A percentile compares a stretch with the other conserved stretches of the same genome.
Evolutionary conservation across 2,329 filamentous ascomycete genomes (phyloP).

Genomic region (Aspergillus sojae): DNA sequence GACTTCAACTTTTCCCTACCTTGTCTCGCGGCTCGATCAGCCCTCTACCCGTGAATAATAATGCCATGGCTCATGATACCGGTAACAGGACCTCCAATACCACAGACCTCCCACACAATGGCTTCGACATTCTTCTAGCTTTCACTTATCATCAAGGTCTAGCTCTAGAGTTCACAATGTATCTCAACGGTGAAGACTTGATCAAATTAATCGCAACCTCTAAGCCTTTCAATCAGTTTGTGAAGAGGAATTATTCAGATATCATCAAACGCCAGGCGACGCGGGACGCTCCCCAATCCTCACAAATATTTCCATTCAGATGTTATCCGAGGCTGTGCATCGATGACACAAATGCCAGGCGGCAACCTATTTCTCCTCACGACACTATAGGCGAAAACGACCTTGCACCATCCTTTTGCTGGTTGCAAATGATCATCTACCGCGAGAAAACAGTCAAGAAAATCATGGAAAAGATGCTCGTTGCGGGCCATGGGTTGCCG

Average conservation of each 20-base stretch:
- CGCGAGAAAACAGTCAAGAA: slow-evolving; percentile 61
- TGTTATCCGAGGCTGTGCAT: slow-evolving; percentile 60
- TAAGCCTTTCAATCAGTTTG: slow-evolving; percentile 61
- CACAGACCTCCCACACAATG: background rate
- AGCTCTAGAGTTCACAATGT: slow-evolving; percentile 56
- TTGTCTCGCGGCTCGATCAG: background rate
- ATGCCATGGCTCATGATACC: background rate
- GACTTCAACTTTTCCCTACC: background rate
- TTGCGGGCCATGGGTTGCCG: slow-evolving; percentile 61
- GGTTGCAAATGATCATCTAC: slow-evolving; percentile 67
- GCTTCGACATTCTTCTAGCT: slow-evolving; percentile 16
- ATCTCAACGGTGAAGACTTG: slow-evolving; percentile 59
- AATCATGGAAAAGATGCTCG: slow-evolving; percentile 64
- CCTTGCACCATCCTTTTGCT: slow-evolving; percentile 66
- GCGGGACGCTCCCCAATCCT: slow-evolving; percentile 58
- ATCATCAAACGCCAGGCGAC: slow-evolving; percentile 60
- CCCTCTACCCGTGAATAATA: background rate
- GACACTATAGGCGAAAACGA: background rate
- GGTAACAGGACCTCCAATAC: background rate
- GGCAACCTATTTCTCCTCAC: slow-evolving; percentile 43
- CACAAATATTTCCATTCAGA: slow-evolving; percentile 62
- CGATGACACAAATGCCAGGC: slow-evolving; percentile 43
- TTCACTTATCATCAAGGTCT: slow-evolving; percentile 48
- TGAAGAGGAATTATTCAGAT: slow-evolving; percentile 63
- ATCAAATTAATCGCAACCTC: slow-evolving; percentile 67